Base-by-base conservation (phyloP, 371 early-diverging fungal genomes). In the Rhizopus arrhizus region DNA sequence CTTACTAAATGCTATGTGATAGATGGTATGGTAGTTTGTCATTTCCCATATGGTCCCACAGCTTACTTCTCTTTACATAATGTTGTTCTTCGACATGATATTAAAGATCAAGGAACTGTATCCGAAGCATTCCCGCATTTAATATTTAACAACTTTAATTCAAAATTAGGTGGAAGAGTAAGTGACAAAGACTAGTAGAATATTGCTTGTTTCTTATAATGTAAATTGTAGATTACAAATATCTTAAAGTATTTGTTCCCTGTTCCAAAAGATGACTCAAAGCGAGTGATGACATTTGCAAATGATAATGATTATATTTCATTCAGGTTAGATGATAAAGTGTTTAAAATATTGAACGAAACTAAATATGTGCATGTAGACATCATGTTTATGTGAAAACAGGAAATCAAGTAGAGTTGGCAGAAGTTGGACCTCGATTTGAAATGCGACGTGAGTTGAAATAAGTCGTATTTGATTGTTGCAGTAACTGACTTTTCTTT, bases 21-120 rank as follows among this genome's bases (percentile, higher is more conserved):
- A 84, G 96, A 97, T 77, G 94, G 97, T 58, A 87, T 99, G 86
- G 89, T 97, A 41, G 77, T 99, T 22, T 91, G 89, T 65, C 99
- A 99, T 73, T 94, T 98, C 67, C 99, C 99, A 32, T 95, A 97
- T 76, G 99, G 99, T 12, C 98, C 99, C 6, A 99, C 99, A 0
- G 93, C 95, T 34, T 95, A 94, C 75, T 99, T 99, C 69, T 92
- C 96, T 31, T 80, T 99, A 61, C 94, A 95, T 82, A 98, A 99
- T 68, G 95, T 98, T 32, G 97, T 97, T 1, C 82, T 98, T 64
- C 87, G 99, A 33, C 99, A 98, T 74, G 99, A 98, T 74, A 93
- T 97, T 65, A 89, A 93, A 65, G 93, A 97, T 69, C 85, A 91
- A 69, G 96, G 97, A 61, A 97, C 93, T 15, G 94, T 98, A 22